Evolutionary conservation across 441 rosid species (phyloP).

Genomic region (Erodium texanum): DNA sequence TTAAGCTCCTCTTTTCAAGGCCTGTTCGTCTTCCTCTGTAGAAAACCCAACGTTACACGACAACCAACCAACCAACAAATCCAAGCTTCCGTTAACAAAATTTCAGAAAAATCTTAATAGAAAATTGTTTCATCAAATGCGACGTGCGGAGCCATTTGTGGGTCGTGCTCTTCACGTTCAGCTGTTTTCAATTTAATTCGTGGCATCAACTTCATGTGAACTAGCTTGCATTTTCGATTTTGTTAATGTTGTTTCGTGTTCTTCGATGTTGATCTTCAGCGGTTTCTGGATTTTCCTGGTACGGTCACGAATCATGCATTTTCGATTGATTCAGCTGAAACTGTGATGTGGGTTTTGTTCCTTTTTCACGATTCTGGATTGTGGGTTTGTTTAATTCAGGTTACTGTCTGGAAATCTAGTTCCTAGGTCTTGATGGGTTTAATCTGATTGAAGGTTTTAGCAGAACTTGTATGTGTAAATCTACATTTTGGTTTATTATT

Average conservation of each 20-base stretch:
- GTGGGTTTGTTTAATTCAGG: not conserved
- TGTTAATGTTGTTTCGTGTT: not conserved
- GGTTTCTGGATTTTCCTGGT: not conserved
- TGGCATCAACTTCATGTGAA: not conserved
- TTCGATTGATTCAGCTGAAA: not conserved
- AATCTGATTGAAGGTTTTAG: not conserved
- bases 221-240: not conserved
- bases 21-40: not conserved
- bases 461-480: not conserved
- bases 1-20: not conserved
- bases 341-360: not conserved
- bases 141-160: not conserved
- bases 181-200: not conserved
- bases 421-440: not conserved
- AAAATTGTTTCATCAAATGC: not conserved
- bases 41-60: not conserved
- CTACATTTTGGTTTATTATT: not conserved
- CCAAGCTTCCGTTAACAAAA: not conserved
- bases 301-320: not conserved
- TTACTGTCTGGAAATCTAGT: not conserved
- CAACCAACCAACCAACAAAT: not conserved
- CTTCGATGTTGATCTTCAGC: too few species aligned
- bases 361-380: not conserved
- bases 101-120: not conserved
- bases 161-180: slow-evolving; percentile 7